phyloP scores from a whole-genome alignment of 2,329 filamentous ascomycete species.

The Xylaria sp. region DNA sequence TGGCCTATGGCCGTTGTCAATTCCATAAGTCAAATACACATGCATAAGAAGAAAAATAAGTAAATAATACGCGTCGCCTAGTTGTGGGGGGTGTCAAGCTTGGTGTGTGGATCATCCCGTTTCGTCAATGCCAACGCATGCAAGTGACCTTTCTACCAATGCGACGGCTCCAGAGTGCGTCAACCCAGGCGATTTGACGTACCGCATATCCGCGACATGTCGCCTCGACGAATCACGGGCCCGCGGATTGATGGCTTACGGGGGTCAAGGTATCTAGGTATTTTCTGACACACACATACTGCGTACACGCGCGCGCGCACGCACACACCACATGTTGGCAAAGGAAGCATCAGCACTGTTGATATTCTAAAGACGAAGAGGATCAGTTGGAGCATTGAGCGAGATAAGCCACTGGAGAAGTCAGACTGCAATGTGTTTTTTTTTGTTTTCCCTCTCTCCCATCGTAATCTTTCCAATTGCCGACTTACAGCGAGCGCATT shows the following conservation, averaged over 20 bases:
- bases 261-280: slow-evolving; percentile 4
- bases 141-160: slow-evolving; percentile 34
- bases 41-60: slow-evolving; percentile 25
- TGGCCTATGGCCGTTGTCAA: slow-evolving; percentile 8
- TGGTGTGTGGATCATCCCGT: slow-evolving; percentile 34
- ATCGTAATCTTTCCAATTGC: slow-evolving; percentile 24
- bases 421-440: slow-evolving; percentile 9
- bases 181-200: slow-evolving; percentile 24
- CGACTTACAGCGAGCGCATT: slow-evolving; percentile 20
- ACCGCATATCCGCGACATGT: slow-evolving; percentile 30
- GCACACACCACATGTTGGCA: not conserved
- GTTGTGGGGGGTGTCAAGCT: slow-evolving; percentile 20
- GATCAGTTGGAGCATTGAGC: not conserved
- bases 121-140: slow-evolving; percentile 41
- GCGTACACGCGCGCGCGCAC: not conserved
- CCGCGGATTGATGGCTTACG: slow-evolving; percentile 17
- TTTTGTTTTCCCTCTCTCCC: not conserved
- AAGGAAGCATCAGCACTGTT: slow-evolving; percentile 11
- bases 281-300: slow-evolving; percentile 11
- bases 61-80: slow-evolving; percentile 32
- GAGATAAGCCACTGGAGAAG: slow-evolving; percentile 11
- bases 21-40: slow-evolving; percentile 19
- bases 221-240: slow-evolving; percentile 27
- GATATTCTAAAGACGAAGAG: slow-evolving; percentile 1
- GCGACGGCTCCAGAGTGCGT: slow-evolving; percentile 24